Percentiles rank a stretch among this genome's conserved stretches.
Conservation (phyloP, 2,329 filamentous ascomycete species). For the Xylariomycetidae sp. region DNA sequence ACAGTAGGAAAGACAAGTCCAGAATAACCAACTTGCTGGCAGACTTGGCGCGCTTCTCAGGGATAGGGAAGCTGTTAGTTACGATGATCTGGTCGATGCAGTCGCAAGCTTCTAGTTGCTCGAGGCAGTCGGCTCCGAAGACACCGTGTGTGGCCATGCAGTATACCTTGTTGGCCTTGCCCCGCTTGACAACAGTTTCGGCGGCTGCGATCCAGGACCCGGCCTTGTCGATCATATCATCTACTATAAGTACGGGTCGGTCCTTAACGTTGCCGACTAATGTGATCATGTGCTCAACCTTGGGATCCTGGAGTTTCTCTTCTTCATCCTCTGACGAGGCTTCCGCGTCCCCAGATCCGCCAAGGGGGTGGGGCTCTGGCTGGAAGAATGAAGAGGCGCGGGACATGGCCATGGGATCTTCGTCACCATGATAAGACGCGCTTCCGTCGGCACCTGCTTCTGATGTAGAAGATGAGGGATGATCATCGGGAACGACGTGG, state of each 20-base stretch:
- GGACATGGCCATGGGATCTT: constrained; percentile 78
- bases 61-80: constrained; percentile 95
- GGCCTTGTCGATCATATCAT: constrained; percentile 98
- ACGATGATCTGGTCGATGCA: constrained; percentile 93
- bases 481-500: constrained; percentile 92
- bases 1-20: constrained; percentile 80
- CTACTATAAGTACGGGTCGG: constrained; percentile 86
- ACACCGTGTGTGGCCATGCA: constrained; percentile 96
- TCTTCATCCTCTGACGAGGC: constrained; percentile 89
- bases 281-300: constrained; percentile 90
- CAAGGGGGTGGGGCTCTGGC: constrained; percentile 65
- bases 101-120: constrained; percentile 85
- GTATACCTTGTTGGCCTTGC: constrained; percentile 88
- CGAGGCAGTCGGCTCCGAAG: constrained; percentile 84
- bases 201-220: constrained; percentile 96
- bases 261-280: constrained; percentile 92
- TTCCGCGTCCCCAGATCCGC: constrained; percentile 79
- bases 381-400: constrained; percentile 78
- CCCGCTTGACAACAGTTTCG: constrained; percentile 92
- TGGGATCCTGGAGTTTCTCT: constrained; percentile 73
- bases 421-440: constrained; percentile 46
- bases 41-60: constrained; percentile 63
- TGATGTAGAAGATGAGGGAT: constrained; percentile 66
- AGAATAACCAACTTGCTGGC: constrained; percentile 83
- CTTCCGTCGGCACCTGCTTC: constrained; percentile 59